Base-by-base conservation (phyloP, 495 filamentous ascomycete species). In the Parathielavia hyrcaniae region DNA sequence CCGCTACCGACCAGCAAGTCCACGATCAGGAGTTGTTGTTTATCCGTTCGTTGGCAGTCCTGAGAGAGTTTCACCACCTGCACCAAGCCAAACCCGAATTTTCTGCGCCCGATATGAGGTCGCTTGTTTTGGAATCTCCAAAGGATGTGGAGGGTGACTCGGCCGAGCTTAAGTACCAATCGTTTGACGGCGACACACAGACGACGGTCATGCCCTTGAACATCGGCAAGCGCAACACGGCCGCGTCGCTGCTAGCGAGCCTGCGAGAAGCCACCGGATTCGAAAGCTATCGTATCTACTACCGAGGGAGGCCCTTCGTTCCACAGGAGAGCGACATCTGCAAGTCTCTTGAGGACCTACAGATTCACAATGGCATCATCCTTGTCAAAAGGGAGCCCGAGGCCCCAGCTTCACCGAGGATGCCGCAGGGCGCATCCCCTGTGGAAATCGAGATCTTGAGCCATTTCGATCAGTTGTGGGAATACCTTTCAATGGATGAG, bases 381-480 rank as follows among this genome's bases (percentile, higher is more conserved):
- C 76, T 91, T 20, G 75, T 82, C 35, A 77, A 75, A 50, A 70
- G 69, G 23, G 77, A 77, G 38, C 62, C 67, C 14, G 73, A 75
- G 17, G 43, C 60, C 12, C 64, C 66, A 8, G 62, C 62, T 12
- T 65, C 68, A 43, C 67, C 69, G 17, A 66, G 65, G 34, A 59
- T 71, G 46, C 71, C 69, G 34, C 69, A 71, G 20, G 75, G 71
- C 2, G 72, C 75, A n/a, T 77, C 77, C 13, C 72, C 72, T 14
- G 77, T 91, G 9, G 88, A 95, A 60, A 74, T 77, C 14, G 88
- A 91, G 59, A 84, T 97, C 20, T 71, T 95, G 55, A 82, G 85
- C 55, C 89, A 95, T 70, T 95, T 96, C 67, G 82, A 90, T 53
- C 84, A 91, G 55, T 72, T 98, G 10, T 96, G 92, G 76, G 80